phyloP scores from a whole-genome alignment of 768 basidiomycete genomes.

The Solioccasus polychromus region DNA sequence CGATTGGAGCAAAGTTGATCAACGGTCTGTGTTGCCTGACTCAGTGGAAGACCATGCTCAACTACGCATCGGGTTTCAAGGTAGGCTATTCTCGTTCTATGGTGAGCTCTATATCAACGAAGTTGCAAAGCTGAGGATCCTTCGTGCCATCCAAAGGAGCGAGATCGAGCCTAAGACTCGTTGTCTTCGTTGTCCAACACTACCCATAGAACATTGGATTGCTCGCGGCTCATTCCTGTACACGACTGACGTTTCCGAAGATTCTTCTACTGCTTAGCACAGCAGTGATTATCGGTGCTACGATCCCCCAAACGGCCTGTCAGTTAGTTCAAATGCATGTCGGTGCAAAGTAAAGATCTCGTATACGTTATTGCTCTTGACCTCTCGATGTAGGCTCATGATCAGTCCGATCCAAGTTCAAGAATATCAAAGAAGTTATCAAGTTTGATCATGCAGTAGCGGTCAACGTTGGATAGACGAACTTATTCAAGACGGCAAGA shows the following conservation, averaged over 20 bases:
- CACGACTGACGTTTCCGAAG: conserved; percentile 37
- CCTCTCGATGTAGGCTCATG: too few species aligned
- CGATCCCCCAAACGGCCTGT: conserved; percentile 36
- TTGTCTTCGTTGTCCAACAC: neutral
- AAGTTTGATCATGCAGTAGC: conserved; percentile 40
- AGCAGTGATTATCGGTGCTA: conserved; percentile 36
- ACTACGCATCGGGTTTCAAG: neutral
- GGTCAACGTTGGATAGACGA: conserved; percentile 42
- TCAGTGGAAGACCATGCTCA: conserved; percentile 1
- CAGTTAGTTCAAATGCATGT: conserved; percentile 44
- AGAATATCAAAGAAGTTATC: conserved; percentile 61
- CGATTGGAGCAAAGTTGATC: neutral
- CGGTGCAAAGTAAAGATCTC: conserved; percentile 25
- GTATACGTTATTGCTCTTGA: neutral
- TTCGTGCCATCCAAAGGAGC: conserved; percentile 5
- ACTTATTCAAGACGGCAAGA: conserved; percentile 45
- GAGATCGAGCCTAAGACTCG: neutral
- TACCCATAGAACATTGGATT: conserved; percentile 36
- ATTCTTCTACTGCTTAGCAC: conserved; percentile 36
- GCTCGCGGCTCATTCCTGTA: conserved; percentile 39
- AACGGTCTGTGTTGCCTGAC: conserved; percentile 1
- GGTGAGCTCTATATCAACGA: neutral
- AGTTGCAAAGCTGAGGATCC: neutral
- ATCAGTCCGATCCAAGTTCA: conserved; percentile 57
- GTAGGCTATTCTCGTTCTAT: neutral